A percentile compares a stretch with the other conserved stretches of the same genome.
phyloP scores from a whole-genome alignment of 2,329 filamentous ascomycete genomes.

The Pseudopyrenochaeta lycopersici region DNA sequence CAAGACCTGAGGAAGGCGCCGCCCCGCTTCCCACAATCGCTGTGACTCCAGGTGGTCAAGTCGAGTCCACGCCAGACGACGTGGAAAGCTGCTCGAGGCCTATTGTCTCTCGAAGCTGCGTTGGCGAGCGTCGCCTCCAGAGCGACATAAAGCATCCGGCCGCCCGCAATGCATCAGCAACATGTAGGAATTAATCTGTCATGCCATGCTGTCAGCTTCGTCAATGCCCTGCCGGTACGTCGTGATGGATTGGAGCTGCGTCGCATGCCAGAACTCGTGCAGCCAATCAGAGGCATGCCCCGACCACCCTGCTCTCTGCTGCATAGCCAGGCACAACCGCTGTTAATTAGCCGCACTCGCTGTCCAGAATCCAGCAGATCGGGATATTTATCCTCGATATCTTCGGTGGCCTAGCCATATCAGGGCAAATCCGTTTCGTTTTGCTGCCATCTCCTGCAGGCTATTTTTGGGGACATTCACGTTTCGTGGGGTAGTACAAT shows the following conservation, averaged over 20 bases:
- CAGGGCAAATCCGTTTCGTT: conserved; percentile 34
- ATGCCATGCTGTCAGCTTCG: conserved; percentile 20
- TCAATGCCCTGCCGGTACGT: conserved; percentile 16
- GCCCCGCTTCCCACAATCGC: conserved; percentile 17
- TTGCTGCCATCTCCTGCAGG: conserved; percentile 18
- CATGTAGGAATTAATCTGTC: conserved; percentile 16
- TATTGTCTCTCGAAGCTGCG: neutral
- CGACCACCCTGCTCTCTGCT: conserved; percentile 11
- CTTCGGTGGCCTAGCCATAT: conserved; percentile 17
- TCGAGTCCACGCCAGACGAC: conserved; percentile 27
- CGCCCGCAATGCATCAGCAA: conserved; percentile 21
- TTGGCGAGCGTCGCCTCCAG: conserved; percentile 1
- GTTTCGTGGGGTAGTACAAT: conserved; percentile 23
- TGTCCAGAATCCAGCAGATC: conserved; percentile 14
- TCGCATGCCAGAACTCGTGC: conserved; percentile 16
- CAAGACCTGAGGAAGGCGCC: conserved; percentile 27
- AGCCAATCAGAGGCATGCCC: conserved; percentile 18
- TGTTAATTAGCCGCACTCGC: conserved; percentile 29
- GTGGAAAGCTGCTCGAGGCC: conserved; percentile 8
- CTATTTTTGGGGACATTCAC: conserved; percentile 42
- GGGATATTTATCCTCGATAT: conserved; percentile 24
- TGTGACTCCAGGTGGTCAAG: conserved; percentile 11
- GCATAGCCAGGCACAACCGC: conserved; percentile 27
- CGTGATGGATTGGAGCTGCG: conserved; percentile 22
- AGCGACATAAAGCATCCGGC: conserved; percentile 17